A percentile compares a stretch with the other conserved stretches of the same genome.
phyloP scores from a whole-genome alignment of 2,329 filamentous ascomycete genomes.

The Calonectria multiphialidica region DNA sequence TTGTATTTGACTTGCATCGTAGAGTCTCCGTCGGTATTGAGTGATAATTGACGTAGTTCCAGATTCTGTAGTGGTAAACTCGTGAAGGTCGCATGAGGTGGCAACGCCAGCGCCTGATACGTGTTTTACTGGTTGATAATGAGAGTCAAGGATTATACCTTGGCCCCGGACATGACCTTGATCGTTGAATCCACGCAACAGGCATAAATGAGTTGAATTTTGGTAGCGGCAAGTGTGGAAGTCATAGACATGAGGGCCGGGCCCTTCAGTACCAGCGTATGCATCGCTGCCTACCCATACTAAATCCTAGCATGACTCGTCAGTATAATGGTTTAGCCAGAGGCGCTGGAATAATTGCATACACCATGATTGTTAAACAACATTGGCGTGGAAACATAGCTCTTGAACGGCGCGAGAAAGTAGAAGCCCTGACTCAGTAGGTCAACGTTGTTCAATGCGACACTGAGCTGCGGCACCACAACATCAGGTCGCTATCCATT shows the following conservation, averaged over 20 bases:
- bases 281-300: background rate
- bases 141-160: slow-evolving; percentile 6
- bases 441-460: background rate
- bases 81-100: background rate
- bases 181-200: slow-evolving; percentile 1
- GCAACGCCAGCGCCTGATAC: background rate
- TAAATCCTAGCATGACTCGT: background rate
- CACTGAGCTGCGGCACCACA: background rate
- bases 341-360: too few species aligned
- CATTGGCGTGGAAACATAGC: background rate
- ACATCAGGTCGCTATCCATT: background rate
- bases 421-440: background rate
- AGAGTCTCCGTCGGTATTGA: background rate
- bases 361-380: background rate
- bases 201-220: background rate
- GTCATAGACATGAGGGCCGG: background rate
- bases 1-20: background rate
- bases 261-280: background rate
- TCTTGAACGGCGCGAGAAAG: background rate
- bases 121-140: background rate
- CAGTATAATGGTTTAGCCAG: background rate
- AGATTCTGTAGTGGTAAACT: background rate
- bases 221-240: background rate
- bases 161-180: background rate
- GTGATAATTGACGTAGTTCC: background rate